These are phyloP conservation scores for Plectosphaerella plurivora DNA, from an alignment of 2,329 filamentous ascomycete genomes.

Conservation along the genomic window DNA sequence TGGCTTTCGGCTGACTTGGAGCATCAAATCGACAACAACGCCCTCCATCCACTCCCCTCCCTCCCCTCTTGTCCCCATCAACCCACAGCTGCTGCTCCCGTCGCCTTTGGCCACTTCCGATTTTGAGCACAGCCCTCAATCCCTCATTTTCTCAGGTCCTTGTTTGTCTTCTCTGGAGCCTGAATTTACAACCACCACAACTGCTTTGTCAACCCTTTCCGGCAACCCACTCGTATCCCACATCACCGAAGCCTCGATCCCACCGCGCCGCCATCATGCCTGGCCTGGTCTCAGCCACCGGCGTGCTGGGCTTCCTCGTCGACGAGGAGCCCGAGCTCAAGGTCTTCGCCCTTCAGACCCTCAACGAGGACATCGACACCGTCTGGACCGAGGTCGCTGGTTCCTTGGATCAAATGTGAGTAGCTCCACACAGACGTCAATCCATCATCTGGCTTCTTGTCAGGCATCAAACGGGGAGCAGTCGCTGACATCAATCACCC, in stretches of 20 bases:
- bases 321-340: slow-evolving; percentile 93
- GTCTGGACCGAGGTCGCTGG: slow-evolving; percentile 97
- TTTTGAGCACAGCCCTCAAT: neutral
- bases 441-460: neutral
- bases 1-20: neutral
- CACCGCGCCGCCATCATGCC: slow-evolving; percentile 60
- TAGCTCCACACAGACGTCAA: slow-evolving; percentile 5
- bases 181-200: neutral
- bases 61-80: neutral
- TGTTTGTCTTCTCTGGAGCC: neutral
- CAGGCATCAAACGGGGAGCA: slow-evolving; percentile 4
- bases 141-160: neutral
- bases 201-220: slow-evolving; percentile 5
- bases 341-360: slow-evolving; percentile 88
- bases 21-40: slow-evolving; percentile 2
- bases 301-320: slow-evolving; percentile 89
- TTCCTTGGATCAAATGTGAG: slow-evolving; percentile 86
- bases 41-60: neutral
- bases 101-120: neutral
- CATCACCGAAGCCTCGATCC: slow-evolving; percentile 6
- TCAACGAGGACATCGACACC: slow-evolving; percentile 95
- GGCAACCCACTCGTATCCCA: neutral
- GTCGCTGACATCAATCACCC: slow-evolving; percentile 1
- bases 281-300: slow-evolving; percentile 87
- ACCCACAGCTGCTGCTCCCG: neutral